Evolutionary conservation across 306 rosid genomes (phyloP).

Genomic region (Pyrus pyrifolia): DNA sequence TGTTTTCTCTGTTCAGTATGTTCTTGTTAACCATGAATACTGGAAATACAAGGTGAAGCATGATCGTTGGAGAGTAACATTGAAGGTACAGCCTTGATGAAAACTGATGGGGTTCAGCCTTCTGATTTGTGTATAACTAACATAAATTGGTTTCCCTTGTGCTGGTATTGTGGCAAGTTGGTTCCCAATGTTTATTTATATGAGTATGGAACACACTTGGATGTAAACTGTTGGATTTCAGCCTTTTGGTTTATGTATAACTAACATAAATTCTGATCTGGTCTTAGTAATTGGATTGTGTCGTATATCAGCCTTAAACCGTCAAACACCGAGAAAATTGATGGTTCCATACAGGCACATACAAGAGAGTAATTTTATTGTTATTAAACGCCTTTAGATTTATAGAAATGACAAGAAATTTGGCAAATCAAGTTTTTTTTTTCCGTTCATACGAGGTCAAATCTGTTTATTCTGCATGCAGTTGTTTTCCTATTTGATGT

Average conservation of each 20-base stretch:
- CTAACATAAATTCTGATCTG: neutral
- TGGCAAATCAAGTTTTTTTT: neutral
- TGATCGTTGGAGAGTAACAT: slow-evolving; percentile 71
- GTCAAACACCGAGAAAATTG: neutral
- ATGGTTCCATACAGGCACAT: neutral
- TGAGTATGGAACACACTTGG: neutral
- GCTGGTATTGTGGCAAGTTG: neutral
- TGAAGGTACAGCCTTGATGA: slow-evolving; percentile 55
- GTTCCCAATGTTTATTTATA: neutral
- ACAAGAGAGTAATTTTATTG: neutral
- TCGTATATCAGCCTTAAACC: neutral
- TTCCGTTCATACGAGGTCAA: neutral
- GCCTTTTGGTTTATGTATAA: neutral
- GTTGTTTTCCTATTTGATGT: neutral
- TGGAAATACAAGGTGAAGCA: slow-evolving; percentile 84
- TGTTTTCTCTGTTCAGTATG: slow-evolving; percentile 77
- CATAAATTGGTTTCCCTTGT: slow-evolving; percentile 10
- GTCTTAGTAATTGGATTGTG: neutral
- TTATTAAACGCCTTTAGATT: neutral
- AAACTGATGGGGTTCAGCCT: neutral
- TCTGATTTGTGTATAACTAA: neutral
- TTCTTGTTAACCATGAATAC: slow-evolving; percentile 72
- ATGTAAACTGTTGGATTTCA: neutral
- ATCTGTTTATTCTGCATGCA: neutral
- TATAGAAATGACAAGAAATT: neutral